Percentiles rank a stretch among this genome's conserved stretches.
Evolutionary conservation across 768 basidiomycete genomes (phyloP).

Genomic region (Tricholoma furcatifolium): DNA sequence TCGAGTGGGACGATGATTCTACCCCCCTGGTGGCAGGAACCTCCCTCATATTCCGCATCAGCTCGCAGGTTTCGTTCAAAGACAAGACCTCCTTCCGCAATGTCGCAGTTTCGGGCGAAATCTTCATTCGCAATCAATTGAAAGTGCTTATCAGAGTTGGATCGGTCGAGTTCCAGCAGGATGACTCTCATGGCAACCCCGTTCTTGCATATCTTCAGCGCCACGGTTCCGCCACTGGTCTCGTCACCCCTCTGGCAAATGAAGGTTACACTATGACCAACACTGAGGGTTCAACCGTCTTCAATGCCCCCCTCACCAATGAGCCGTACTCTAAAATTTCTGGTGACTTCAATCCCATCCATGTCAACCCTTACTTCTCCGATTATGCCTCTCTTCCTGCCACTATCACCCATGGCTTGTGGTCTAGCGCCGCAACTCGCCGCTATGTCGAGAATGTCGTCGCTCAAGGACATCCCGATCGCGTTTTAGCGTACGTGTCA

Average conservation of each 20-base stretch:
- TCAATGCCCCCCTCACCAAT: constrained; percentile 86
- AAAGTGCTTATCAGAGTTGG: constrained; percentile 89
- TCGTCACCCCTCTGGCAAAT: constrained; percentile 72
- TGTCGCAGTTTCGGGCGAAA: constrained; percentile 79
- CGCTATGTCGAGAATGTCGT: constrained; percentile 91
- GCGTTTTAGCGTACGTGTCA: constrained; percentile 76
- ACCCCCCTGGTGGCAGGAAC: constrained; percentile 78
- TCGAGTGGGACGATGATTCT: constrained; percentile 87
- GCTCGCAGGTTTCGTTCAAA: constrained; percentile 87
- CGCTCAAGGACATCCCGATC: constrained; percentile 88
- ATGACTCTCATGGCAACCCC: constrained; percentile 90
- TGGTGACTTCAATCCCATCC: constrained; percentile 98
- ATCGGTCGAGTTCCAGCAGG: constrained; percentile 81
- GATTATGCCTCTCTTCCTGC: constrained; percentile 90
- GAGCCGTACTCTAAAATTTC: constrained; percentile 95
- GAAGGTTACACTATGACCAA: constrained; percentile 85
- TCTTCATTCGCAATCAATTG: constrained; percentile 85
- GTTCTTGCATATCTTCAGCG: constrained; percentile 92
- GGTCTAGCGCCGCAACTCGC: constrained; percentile 93
- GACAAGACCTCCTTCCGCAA: constrained; percentile 83
- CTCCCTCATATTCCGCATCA: constrained; percentile 85
- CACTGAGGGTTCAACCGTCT: constrained; percentile 56
- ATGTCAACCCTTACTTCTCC: constrained; percentile 97
- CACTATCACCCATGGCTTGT: constrained; percentile 98
- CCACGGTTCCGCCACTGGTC: constrained; percentile 78